Conservation (phyloP, 129 eudicot genomes). For the Tagetes patula region DNA sequence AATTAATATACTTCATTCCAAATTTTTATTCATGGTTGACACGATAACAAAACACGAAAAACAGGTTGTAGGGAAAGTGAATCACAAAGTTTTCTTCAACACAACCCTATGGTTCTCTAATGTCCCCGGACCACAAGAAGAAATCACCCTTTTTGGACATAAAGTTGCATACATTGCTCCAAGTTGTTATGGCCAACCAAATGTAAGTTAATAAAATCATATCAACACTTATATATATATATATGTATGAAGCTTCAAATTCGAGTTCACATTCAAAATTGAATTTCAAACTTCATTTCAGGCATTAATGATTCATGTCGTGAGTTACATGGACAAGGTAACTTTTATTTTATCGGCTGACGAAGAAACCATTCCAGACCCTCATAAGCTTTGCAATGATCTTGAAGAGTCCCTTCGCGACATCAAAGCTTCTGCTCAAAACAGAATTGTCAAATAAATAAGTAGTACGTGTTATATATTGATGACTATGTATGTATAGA, state of each 20-base stretch:
- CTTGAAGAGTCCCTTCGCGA: conserved; percentile 40
- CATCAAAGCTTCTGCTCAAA: conserved; percentile 25
- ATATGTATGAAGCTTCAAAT: no score
- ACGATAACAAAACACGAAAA: no score
- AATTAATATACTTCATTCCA: no score
- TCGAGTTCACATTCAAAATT: no score
- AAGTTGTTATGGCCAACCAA: conserved; percentile 53
- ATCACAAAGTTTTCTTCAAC: conserved; percentile 37
- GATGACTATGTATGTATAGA: no score
- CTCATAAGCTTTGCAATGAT: conserved; percentile 33
- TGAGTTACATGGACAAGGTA: conserved; percentile 42
- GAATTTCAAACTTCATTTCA: not conserved
- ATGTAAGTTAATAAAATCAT: conserved; percentile 29
- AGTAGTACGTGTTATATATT: no score
- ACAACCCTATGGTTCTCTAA: conserved; percentile 51
- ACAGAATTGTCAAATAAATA: no score
- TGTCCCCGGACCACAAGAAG: conserved; percentile 49
- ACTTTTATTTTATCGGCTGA: conserved; percentile 48
- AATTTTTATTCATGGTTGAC: no score
- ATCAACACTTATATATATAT: no score
- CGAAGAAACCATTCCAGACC: conserved; percentile 47
- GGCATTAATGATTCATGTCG: conserved; percentile 48
- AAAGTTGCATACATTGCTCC: conserved; percentile 41
- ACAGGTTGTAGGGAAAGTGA: conserved; percentile 48
- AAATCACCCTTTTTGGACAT: conserved; percentile 46